phyloP scores from a whole-genome alignment of 345 rosid species.

The Aegle marmelos region DNA sequence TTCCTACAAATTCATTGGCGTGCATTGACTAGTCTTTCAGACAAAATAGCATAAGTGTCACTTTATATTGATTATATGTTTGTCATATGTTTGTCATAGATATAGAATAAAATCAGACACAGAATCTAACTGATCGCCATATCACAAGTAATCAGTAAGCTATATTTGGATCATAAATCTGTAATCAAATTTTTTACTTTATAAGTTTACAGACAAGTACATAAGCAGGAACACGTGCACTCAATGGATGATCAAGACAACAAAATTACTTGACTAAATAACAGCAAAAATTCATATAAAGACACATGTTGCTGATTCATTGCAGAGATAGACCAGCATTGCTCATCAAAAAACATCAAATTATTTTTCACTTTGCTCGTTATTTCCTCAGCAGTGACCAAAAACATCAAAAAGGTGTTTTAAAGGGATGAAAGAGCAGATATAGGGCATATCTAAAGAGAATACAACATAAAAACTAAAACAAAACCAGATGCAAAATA shows the following conservation, averaged over 20 bases:
- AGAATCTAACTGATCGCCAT: no score
- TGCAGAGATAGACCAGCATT: neutral
- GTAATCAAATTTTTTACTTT: no score
- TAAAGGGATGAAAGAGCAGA: neutral
- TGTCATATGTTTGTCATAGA: no score
- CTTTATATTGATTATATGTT: no score
- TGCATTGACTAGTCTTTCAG: no score
- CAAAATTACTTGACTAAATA: neutral
- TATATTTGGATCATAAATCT: no score
- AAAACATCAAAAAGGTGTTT: neutral
- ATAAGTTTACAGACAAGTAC: neutral
- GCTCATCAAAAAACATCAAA: neutral
- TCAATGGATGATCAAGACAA: neutral
- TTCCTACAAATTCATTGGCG: no score
- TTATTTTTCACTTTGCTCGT: neutral
- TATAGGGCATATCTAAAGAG: neutral
- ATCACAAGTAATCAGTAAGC: no score
- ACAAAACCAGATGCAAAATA: constrained; percentile 3
- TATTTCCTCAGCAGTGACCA: neutral
- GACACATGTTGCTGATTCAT: neutral
- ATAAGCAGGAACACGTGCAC: neutral
- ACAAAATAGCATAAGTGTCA: no score
- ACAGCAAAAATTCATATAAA: neutral
- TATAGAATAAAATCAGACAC: no score
- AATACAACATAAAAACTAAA: neutral